These are phyloP conservation scores for Royoungia palumana DNA, from an alignment of 768 basidiomycete genomes.

Conservation along the genomic window DNA sequence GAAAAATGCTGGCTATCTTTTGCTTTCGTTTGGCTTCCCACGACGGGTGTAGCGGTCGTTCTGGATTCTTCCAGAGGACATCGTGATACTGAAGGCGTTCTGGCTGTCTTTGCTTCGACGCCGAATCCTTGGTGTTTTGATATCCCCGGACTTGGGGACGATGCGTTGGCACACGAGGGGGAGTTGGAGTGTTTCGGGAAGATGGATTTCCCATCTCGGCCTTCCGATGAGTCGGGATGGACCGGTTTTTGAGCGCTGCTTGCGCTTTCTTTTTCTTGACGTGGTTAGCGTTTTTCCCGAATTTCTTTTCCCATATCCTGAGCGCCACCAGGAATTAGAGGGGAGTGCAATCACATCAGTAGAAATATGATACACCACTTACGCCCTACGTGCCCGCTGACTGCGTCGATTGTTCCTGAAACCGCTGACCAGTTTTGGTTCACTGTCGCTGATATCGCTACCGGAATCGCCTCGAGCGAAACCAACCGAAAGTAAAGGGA, in stretches of 20 bases:
- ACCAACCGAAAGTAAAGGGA: constrained; percentile 86
- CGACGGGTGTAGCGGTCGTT: constrained; percentile 75
- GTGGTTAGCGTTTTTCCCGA: constrained; percentile 87
- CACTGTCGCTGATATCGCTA: constrained; percentile 72
- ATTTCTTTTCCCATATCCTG: constrained; percentile 99
- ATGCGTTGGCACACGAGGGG: not conserved
- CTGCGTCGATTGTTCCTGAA: constrained; percentile 85
- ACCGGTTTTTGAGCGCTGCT: constrained; percentile 13
- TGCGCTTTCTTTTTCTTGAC: constrained; percentile 56
- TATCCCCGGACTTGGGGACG: not conserved
- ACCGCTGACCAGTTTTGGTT: constrained; percentile 49
- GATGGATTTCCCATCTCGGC: constrained; percentile 11
- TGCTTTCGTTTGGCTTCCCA: constrained; percentile 92
- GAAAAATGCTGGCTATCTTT: constrained; percentile 60
- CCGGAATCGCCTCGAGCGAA: constrained; percentile 78
- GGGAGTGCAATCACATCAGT: not conserved
- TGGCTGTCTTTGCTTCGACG: not conserved
- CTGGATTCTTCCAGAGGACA: constrained; percentile 2
- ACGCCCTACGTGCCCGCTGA: constrained; percentile 93
- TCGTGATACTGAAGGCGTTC: not conserved
- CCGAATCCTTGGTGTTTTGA: too few species aligned
- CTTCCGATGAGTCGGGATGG: constrained; percentile 16
- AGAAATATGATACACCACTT: constrained; percentile 37
- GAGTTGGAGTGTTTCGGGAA: not conserved
- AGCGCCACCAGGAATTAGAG: constrained; percentile 1